These are phyloP conservation scores for Lumnitzera littorea DNA, from an alignment of 345 rosid species.

Conservation along the genomic window DNA sequence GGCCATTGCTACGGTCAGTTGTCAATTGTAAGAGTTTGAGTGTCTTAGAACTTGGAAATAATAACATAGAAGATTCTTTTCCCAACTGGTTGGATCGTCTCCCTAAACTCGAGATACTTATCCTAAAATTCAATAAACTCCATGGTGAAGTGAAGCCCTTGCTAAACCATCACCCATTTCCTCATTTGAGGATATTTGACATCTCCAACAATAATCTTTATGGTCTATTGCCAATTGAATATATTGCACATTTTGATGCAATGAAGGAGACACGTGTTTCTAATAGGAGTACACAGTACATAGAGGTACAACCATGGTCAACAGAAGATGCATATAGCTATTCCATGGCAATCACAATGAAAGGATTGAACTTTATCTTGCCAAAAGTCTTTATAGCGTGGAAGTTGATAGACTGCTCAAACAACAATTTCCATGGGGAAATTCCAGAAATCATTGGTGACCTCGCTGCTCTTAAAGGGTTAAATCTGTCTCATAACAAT, in stretches of 20 bases:
- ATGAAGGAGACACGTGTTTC: slow-evolving; percentile 3
- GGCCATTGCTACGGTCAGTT: slow-evolving; percentile 12
- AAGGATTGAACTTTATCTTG: slow-evolving; percentile 8
- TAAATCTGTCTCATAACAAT: slow-evolving; percentile 8
- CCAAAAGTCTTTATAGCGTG: not conserved
- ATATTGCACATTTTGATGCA: not conserved
- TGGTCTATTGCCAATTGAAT: slow-evolving; percentile 12
- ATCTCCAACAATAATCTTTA: slow-evolving; percentile 20
- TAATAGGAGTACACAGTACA: not conserved
- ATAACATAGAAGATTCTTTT: slow-evolving; percentile 15
- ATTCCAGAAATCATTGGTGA: slow-evolving; percentile 3
- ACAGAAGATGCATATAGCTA: not conserved
- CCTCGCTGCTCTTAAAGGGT: slow-evolving; percentile 7
- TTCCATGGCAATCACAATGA: slow-evolving; percentile 2
- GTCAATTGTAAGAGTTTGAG: slow-evolving; percentile 6
- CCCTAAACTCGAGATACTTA: slow-evolving; percentile 15
- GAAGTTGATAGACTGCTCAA: slow-evolving; percentile 4
- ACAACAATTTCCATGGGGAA: slow-evolving; percentile 8
- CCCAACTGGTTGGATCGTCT: slow-evolving; percentile 24
- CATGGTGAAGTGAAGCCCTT: slow-evolving; percentile 1
- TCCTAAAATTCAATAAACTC: slow-evolving; percentile 17
- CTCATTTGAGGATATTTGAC: slow-evolving; percentile 14
- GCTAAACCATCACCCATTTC: not conserved
- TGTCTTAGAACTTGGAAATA: slow-evolving; percentile 22
- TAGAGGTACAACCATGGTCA: no score